These are phyloP conservation scores for Geotrichum klebahnii DNA, from an alignment of 1,139 yeast species.

Conservation along the genomic window DNA sequence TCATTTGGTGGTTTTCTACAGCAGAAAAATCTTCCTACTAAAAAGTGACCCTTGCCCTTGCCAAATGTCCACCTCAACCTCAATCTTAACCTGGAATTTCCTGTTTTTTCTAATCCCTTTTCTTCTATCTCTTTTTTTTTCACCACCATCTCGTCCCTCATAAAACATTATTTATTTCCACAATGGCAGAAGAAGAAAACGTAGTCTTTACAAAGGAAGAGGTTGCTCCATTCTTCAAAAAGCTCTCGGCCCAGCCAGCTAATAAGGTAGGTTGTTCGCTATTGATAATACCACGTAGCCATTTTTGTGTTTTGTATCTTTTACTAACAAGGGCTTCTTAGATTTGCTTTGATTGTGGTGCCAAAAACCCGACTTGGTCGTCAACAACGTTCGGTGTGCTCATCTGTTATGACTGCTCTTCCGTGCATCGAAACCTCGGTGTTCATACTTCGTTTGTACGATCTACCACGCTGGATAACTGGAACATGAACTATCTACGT, in stretches of 20 bases:
- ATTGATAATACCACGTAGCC: not conserved
- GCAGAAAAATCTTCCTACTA: not conserved
- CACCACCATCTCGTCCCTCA: not conserved
- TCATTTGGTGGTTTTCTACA: too few relatives aligned
- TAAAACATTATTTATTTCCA: not conserved
- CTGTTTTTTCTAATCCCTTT: not conserved
- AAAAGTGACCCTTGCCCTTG: slow-evolving; percentile 10
- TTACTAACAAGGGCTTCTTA: slow-evolving; percentile 29
- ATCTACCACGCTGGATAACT: slow-evolving; percentile 95
- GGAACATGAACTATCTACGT: slow-evolving; percentile 82
- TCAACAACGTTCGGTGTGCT: slow-evolving; percentile 95
- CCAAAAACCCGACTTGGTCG: slow-evolving; percentile 99
- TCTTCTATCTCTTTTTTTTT: not conserved
- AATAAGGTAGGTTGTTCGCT: slow-evolving; percentile 48
- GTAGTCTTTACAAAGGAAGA: slow-evolving; percentile 56
- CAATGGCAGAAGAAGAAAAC: slow-evolving; percentile 42
- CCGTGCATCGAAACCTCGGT: slow-evolving; percentile 90
- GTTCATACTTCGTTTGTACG: slow-evolving; percentile 96
- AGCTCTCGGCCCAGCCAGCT: slow-evolving; percentile 61
- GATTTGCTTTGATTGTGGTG: slow-evolving; percentile 88
- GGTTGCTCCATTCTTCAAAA: slow-evolving; percentile 54
- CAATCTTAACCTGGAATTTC: too few relatives aligned
- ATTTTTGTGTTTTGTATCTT: not conserved
- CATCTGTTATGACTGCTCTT: slow-evolving; percentile 96
- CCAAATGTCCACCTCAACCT: slow-evolving; percentile 18